Base-by-base conservation (phyloP, 768 basidiomycete genomes). In the Lactifluus volemus region DNA sequence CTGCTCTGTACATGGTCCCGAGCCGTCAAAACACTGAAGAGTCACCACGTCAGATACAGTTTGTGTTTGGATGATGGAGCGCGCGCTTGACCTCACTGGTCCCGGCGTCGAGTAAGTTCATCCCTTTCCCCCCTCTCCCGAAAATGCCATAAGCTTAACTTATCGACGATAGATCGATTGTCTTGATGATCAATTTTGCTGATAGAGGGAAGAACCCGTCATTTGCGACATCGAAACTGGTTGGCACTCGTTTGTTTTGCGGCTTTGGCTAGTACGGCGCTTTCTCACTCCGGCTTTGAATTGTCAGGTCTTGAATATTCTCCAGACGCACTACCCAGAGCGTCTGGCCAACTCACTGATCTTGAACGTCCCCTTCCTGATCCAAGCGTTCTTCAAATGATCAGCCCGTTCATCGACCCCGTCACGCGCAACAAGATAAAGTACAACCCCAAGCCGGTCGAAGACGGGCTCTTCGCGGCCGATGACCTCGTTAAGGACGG, bases 251-350 rank as follows among this genome's bases (percentile, higher is more conserved):
- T 38, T 45, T 44, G 4, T 2, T 30, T 34, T 30, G 45, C 21
- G 11, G 45, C 21, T 34, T 17, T 12, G 34, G 42, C 38, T 36
- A 30, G 47, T 32, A 19, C 15, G 63, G 12, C 36, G 38, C 8
- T 19, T 58, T 34, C 41, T 59, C 36, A 50, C 45, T 45, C 41
- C 15, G 14, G 19, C 12, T 49, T 9, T 50, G 36, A 52, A 50
- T 29, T 58, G 41, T n/a, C 49, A 71, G 69, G 68, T 71, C 30
- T 58, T 73, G 3, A 67, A 78, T 70, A 86, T 90, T 66, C 77
- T 92, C 14, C 90, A 92, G 67, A 80, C 83, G 25, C 89, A 93
- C 69, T 93, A 92, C 67, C 91, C 91, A 0, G 93, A 96, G 70
- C 84, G 93, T 4, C 83, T 96, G 38, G 91, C 89, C 32, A 70